These are phyloP conservation scores for Pulveroboletus sp. DNA, from an alignment of 768 basidiomycete species.

Conservation along the genomic window DNA sequence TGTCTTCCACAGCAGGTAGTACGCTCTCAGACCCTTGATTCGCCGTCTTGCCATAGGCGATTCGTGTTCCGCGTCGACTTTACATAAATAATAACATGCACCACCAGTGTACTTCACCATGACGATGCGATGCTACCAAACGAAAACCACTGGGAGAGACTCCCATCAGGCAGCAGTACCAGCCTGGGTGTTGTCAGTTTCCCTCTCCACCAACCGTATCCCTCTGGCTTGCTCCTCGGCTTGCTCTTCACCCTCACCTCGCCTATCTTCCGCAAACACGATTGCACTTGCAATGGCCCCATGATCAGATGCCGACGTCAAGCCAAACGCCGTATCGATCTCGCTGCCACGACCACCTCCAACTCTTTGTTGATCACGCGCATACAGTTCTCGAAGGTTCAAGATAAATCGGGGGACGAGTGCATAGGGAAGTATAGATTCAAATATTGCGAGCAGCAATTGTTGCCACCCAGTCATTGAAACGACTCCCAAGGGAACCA, in stretches of 20 bases:
- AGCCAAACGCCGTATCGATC: background rate
- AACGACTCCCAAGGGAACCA: background rate
- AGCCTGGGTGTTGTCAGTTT: too few relatives aligned
- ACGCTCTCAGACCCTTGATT: too few relatives aligned
- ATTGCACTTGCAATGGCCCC: background rate
- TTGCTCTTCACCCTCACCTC: background rate
- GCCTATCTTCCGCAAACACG: background rate
- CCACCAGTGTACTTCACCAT: too few relatives aligned
- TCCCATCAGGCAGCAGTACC: too few relatives aligned
- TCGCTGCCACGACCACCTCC: background rate
- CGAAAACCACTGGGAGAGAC: too few relatives aligned
- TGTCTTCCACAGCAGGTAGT: too few relatives aligned
- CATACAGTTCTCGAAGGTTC: background rate
- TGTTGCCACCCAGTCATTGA: background rate
- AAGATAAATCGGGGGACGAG: background rate
- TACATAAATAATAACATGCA: too few relatives aligned
- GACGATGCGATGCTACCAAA: too few relatives aligned
- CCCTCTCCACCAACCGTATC: background rate
- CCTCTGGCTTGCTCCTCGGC: background rate
- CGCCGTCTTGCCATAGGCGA: too few relatives aligned
- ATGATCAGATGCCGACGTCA: background rate
- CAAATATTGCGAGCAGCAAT: too few relatives aligned
- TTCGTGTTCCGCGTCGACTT: too few relatives aligned
- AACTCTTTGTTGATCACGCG: background rate
- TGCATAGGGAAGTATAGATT: background rate